These are phyloP conservation scores for Aspergillus cavernicola DNA, from an alignment of 495 filamentous ascomycete genomes.

Conservation along the genomic window DNA sequence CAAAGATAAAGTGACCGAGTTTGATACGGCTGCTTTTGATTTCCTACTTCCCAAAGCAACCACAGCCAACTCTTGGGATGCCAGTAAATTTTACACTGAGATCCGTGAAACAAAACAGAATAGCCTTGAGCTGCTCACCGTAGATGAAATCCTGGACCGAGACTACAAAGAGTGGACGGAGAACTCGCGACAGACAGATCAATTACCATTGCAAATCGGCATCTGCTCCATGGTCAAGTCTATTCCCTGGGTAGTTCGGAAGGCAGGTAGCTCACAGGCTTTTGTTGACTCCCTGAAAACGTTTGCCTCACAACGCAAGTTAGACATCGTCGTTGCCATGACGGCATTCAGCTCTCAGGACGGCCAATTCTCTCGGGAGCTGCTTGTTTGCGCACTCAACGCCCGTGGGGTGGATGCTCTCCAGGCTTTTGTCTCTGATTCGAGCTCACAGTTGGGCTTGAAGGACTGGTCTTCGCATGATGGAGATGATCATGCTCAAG, in stretches of 20 bases:
- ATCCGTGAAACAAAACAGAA: conserved; percentile 68
- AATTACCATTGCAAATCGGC: conserved; percentile 54
- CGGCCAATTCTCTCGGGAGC: conserved; percentile 60
- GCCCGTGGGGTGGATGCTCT: conserved; percentile 41
- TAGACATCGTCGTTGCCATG: conserved; percentile 75
- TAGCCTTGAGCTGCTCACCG: conserved; percentile 57
- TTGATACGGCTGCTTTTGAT: conserved; percentile 61
- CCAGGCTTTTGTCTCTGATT: conserved; percentile 49
- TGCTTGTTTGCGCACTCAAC: conserved; percentile 63
- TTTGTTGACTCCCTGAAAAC: conserved; percentile 45
- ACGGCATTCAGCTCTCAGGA: conserved; percentile 54
- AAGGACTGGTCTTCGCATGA: conserved; percentile 50
- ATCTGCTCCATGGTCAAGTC: conserved; percentile 70
- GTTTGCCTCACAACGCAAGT: conserved; percentile 54
- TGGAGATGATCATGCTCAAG: conserved; percentile 22
- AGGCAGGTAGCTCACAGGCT: conserved; percentile 39
- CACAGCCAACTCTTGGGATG: conserved; percentile 33
- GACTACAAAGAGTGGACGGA: conserved; percentile 93
- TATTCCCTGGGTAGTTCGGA: conserved; percentile 57
- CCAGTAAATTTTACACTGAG: conserved; percentile 56
- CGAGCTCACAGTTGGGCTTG: conserved; percentile 51
- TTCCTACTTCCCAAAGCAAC: conserved; percentile 51
- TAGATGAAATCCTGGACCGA: conserved; percentile 75
- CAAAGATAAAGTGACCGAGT: conserved; percentile 66
- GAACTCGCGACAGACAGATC: conserved; percentile 16